Percentiles rank a stretch among this genome's conserved stretches.
phyloP scores from a whole-genome alignment of 2,329 filamentous ascomycete species.

The Aureobasidium subglaciale region DNA sequence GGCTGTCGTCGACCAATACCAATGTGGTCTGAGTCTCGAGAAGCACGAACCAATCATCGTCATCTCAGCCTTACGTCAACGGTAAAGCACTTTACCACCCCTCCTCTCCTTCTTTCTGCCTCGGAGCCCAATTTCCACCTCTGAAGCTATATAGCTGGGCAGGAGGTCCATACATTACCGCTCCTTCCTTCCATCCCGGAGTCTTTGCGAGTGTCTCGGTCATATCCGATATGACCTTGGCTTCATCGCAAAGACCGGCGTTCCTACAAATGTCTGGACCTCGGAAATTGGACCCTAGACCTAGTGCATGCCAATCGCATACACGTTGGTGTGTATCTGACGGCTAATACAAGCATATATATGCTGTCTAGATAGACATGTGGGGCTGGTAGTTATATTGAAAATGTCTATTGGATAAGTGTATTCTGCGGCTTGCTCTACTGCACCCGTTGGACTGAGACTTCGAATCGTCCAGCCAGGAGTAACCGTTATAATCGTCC shows the following conservation, averaged over 20 bases:
- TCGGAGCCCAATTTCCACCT: neutral
- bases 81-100: neutral
- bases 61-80: neutral
- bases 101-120: neutral
- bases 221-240: neutral
- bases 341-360: neutral
- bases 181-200: neutral
- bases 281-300: neutral
- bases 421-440: neutral
- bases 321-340: neutral
- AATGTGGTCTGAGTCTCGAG: conserved; percentile 5
- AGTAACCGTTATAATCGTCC: conserved; percentile 2
- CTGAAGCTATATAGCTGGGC: neutral
- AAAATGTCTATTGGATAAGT: neutral
- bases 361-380: neutral
- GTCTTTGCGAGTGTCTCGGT: neutral
- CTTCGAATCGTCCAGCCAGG: conserved; percentile 5
- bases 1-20: neutral
- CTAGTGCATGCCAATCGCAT: neutral
- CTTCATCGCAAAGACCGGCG: neutral
- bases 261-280: neutral
- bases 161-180: neutral
- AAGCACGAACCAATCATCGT: conserved; percentile 5
- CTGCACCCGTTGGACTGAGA: neutral
- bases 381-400: neutral